phyloP scores from a whole-genome alignment of 225 moss, liverwort and hornwort species.

The Bryoerythrophyllum caledonicum region DNA sequence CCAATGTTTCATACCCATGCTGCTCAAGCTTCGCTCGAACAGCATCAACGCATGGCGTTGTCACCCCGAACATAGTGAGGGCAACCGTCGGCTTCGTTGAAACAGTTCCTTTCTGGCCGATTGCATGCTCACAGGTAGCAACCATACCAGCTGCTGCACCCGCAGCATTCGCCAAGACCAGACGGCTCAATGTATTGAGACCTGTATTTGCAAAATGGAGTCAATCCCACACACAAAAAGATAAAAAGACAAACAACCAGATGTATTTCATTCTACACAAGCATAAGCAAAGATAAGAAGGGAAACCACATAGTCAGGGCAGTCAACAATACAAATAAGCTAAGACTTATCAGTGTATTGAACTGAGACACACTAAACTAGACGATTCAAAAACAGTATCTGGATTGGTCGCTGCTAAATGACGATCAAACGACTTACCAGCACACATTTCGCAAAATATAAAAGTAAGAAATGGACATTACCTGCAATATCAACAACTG shows the following conservation, averaged over 20 bases:
- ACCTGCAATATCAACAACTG: constrained; percentile 94
- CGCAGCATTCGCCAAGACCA: constrained; percentile 77
- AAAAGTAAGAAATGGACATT: neutral
- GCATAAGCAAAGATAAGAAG: constrained; percentile 8
- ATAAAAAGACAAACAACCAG: constrained; percentile 9
- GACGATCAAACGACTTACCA: neutral
- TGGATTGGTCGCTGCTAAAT: constrained; percentile 2
- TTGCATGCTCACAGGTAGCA: constrained; percentile 55
- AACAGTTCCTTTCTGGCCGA: constrained; percentile 50
- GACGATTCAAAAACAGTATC: neutral
- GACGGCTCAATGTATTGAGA: constrained; percentile 72
- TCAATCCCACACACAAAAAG: constrained; percentile 18
- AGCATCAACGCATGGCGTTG: constrained; percentile 87
- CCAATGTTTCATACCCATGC: constrained; percentile 82
- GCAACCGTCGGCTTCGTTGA: constrained; percentile 79
- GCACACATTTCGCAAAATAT: neutral
- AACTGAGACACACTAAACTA: constrained; percentile 8
- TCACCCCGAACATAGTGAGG: constrained; percentile 97
- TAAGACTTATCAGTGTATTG: constrained; percentile 1
- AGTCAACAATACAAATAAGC: constrained; percentile 5
- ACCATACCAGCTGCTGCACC: constrained; percentile 93
- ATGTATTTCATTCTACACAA: neutral
- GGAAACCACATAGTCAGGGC: neutral
- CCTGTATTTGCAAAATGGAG: constrained; percentile 53
- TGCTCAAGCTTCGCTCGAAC: constrained; percentile 72